phyloP scores from a whole-genome alignment of 441 rosid species.

The Omphalea diandra region DNA sequence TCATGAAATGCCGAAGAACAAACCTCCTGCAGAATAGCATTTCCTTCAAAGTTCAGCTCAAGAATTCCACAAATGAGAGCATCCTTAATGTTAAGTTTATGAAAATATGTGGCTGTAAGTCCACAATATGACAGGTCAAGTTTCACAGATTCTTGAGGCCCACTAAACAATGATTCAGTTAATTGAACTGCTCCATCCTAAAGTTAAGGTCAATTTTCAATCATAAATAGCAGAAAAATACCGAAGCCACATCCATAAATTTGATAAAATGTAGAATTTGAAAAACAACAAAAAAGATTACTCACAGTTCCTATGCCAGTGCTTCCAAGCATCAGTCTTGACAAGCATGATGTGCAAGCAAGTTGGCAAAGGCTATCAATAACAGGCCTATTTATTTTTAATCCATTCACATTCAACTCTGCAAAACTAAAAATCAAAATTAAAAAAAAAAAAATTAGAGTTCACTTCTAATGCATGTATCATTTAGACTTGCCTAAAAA shows the following conservation, averaged over 20 bases:
- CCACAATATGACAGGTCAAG: conserved; percentile 82
- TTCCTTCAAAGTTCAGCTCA: conserved; percentile 84
- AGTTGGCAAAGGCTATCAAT: conserved; percentile 68
- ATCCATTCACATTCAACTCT: conserved; percentile 76
- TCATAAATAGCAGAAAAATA: conserved; percentile 21
- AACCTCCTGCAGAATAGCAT: conserved; percentile 71
- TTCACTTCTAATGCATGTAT: background rate
- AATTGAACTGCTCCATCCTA: conserved; percentile 78
- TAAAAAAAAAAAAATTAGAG: conserved; percentile 9
- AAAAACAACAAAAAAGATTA: conserved; percentile 2
- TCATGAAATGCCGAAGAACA: conserved; percentile 22
- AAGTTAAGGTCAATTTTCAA: conserved; percentile 19
- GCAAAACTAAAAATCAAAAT: conserved; percentile 58
- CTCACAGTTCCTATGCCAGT: conserved; percentile 84
- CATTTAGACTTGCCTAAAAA: conserved; percentile 8
- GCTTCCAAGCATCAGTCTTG: conserved; percentile 76
- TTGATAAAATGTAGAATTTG: background rate
- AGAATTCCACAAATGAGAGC: conserved; percentile 46
- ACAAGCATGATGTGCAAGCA: conserved; percentile 58
- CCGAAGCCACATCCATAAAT: background rate
- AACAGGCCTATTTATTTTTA: conserved; percentile 69
- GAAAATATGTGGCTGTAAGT: conserved; percentile 46
- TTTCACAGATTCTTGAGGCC: conserved; percentile 62
- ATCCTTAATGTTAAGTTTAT: conserved; percentile 35
- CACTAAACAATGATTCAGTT: conserved; percentile 52